Evolutionary conservation across 1,284 basidiomycete genomes (phyloP).

Genomic region (Xerocomus alliaceus): DNA sequence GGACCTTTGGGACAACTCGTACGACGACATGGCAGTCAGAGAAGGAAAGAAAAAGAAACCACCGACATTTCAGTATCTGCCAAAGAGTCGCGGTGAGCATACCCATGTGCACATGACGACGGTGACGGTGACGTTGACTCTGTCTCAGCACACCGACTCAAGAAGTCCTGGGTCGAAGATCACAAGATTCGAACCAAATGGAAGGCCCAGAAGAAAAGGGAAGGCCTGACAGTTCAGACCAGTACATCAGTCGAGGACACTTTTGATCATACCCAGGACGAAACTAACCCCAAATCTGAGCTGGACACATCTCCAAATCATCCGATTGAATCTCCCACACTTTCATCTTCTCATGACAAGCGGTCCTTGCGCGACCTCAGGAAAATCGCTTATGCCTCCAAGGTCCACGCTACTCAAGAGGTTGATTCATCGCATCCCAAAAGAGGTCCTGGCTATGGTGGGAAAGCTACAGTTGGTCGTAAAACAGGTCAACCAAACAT

Average conservation of each 20-base stretch:
- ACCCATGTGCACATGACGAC: neutral
- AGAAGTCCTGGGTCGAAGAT: conserved; percentile 74
- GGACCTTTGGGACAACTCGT: too few relatives aligned
- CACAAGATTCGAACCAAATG: conserved; percentile 79
- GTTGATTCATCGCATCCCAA: conserved; percentile 50
- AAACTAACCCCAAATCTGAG: neutral
- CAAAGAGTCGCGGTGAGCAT: conserved; percentile 62
- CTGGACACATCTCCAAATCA: neutral
- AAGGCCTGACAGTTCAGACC: conserved; percentile 46
- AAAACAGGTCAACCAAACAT: conserved; percentile 74
- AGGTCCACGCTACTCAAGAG: conserved; percentile 63
- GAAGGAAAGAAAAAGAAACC: conserved; percentile 54
- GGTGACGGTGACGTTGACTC: conserved; percentile 12
- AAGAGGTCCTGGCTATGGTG: conserved; percentile 10
- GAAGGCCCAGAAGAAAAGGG: conserved; percentile 74
- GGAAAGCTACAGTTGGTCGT: conserved; percentile 29
- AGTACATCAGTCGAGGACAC: neutral
- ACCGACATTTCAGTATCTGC: conserved; percentile 74
- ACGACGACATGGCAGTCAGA: conserved; percentile 16
- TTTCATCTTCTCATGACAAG: conserved; percentile 16
- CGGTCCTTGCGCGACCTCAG: conserved; percentile 62
- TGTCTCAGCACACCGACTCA: conserved; percentile 70
- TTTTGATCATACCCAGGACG: conserved; percentile 13
- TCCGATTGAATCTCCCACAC: neutral
- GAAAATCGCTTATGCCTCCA: conserved; percentile 64